phyloP scores from a whole-genome alignment of 2,329 filamentous ascomycete species.

The Furcasterigmium furcatum region DNA sequence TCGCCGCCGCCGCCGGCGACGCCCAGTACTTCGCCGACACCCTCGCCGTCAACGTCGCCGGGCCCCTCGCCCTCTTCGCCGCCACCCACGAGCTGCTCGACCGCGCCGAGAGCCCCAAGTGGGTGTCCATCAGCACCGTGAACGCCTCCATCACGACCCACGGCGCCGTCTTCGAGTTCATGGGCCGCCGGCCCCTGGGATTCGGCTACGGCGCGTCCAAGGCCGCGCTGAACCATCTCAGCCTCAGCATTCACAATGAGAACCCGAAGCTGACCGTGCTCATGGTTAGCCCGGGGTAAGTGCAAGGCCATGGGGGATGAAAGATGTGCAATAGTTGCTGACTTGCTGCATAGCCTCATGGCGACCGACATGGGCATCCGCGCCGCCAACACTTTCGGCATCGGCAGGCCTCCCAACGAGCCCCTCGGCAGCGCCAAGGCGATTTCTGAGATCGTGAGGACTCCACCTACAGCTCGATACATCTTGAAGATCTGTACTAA shows the following conservation, averaged over 20 bases:
- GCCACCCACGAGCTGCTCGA: conserved; percentile 25
- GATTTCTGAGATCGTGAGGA: background rate
- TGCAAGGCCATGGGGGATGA: background rate
- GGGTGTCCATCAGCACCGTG: conserved; percentile 20
- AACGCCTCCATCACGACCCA: background rate
- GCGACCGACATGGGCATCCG: conserved; percentile 35
- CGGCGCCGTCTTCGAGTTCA: background rate
- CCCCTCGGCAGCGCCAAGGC: background rate
- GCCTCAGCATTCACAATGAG: conserved; percentile 5
- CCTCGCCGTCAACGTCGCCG: conserved; percentile 15
- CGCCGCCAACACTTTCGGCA: background rate
- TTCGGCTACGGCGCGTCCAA: conserved; percentile 25
- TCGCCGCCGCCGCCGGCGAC: background rate
- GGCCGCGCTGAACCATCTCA: conserved; percentile 25
- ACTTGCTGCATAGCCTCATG: conserved; percentile 26
- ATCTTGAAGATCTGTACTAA: background rate
- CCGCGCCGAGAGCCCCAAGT: conserved; percentile 24
- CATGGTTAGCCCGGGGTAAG: conserved; percentile 15
- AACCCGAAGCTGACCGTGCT: conserved; percentile 2
- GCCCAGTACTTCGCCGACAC: background rate
- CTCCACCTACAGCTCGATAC: background rate
- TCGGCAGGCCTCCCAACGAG: background rate
- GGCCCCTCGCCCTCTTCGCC: conserved; percentile 25
- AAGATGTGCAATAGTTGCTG: background rate
- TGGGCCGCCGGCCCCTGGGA: background rate